Evolutionary conservation across 768 basidiomycete genomes (phyloP).

Genomic region (Rubroboletus pulcherrimus): DNA sequence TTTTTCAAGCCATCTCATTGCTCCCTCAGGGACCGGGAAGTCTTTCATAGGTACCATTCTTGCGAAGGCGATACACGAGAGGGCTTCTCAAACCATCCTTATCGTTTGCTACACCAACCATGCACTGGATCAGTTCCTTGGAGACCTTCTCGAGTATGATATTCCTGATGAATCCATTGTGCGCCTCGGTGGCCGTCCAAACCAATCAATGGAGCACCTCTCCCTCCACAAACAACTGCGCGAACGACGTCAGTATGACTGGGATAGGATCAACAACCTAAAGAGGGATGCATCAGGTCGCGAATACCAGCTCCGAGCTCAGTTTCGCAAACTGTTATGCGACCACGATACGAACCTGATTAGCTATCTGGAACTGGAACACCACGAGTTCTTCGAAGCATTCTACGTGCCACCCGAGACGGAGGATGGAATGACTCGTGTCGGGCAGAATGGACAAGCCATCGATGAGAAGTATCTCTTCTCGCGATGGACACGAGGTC

Average conservation of each 20-base stretch:
- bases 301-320: slow-evolving; percentile 25
- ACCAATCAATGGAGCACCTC: slow-evolving; percentile 41
- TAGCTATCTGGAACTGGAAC: slow-evolving; percentile 44
- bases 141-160: slow-evolving; percentile 34
- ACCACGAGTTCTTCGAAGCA: slow-evolving; percentile 40
- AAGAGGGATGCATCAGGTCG: slow-evolving; percentile 33
- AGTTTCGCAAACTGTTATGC: slow-evolving; percentile 11
- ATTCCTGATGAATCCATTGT: slow-evolving; percentile 49
- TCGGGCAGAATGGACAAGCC: slow-evolving; percentile 40
- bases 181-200: slow-evolving; percentile 54
- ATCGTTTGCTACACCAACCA: slow-evolving; percentile 74
- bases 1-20: background rate
- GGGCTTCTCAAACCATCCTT: slow-evolving; percentile 45
- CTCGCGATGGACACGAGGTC: slow-evolving; percentile 44
- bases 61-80: slow-evolving; percentile 54
- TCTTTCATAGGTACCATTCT: slow-evolving; percentile 66
- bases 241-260: background rate
- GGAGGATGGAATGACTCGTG: slow-evolving; percentile 42
- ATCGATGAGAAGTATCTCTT: slow-evolving; percentile 42
- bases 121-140: slow-evolving; percentile 65
- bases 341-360: slow-evolving; percentile 32
- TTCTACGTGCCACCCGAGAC: slow-evolving; percentile 36
- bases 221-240: slow-evolving; percentile 29
- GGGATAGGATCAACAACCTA: slow-evolving; percentile 16
- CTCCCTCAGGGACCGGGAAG: slow-evolving; percentile 58